These are phyloP conservation scores for Tripterygium wilfordii DNA, from an alignment of 177 flowering plant genomes.

Conservation along the genomic window DNA sequence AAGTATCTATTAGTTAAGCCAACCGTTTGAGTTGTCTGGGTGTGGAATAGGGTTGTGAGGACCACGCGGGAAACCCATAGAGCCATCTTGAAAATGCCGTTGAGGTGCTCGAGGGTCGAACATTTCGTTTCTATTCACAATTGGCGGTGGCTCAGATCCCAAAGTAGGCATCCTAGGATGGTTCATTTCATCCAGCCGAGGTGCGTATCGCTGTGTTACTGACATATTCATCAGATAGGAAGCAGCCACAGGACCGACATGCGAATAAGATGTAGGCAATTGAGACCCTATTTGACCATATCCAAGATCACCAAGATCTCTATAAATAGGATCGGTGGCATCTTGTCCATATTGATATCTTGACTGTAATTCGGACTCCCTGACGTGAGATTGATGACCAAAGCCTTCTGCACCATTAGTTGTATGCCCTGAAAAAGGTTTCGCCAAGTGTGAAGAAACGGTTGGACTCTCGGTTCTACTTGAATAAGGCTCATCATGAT, in stretches of 20 bases:
- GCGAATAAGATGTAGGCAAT: constrained; percentile 19
- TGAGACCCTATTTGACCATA: constrained; percentile 13
- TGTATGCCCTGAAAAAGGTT: not conserved
- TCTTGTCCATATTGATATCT: not conserved
- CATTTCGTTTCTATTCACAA: constrained; percentile 5
- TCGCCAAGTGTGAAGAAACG: not conserved
- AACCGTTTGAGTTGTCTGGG: constrained; percentile 45
- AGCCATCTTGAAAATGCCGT: constrained; percentile 13
- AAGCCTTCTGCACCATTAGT: not conserved
- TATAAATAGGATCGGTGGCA: too few relatives aligned
- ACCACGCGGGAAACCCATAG: constrained; percentile 42
- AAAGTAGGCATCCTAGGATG: constrained; percentile 18
- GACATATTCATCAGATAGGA: constrained; percentile 28
- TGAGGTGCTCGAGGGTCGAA: constrained; percentile 14
- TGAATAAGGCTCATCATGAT: not conserved
- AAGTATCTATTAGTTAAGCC: constrained; percentile 55
- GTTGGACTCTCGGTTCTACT: not conserved
- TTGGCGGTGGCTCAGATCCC: constrained; percentile 8
- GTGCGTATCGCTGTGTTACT: constrained; percentile 46
- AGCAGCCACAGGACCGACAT: constrained; percentile 9
- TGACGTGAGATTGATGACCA: too few relatives aligned
- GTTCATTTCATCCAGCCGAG: constrained; percentile 52
- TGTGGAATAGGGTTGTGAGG: constrained; percentile 27
- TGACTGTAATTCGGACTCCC: not conserved
- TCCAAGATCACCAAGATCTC: too few relatives aligned